These are phyloP conservation scores for Pestalotiopsis sp. DNA, from an alignment of 2,329 filamentous ascomycete species.

Conservation along the genomic window DNA sequence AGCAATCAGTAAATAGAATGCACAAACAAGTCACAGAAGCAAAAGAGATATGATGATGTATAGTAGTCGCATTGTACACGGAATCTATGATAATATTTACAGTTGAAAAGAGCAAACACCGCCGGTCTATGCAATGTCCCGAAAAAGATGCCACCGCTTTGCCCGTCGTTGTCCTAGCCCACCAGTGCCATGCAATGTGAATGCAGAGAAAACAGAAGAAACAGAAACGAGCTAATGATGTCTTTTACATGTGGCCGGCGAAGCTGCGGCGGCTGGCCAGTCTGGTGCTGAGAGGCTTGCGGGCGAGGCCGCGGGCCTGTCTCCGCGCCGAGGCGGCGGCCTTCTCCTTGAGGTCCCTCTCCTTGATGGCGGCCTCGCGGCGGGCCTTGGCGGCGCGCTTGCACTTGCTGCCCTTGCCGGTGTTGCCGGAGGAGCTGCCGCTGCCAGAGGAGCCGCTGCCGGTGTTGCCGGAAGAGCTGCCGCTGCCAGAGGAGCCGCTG, in stretches of 20 bases:
- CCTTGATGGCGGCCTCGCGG: neutral
- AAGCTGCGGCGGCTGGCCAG: neutral
- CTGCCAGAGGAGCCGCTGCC: neutral
- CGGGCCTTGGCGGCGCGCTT: slow-evolving; percentile 9
- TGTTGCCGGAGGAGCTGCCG: neutral
- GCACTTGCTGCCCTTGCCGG: slow-evolving; percentile 5
- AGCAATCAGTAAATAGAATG: no score
- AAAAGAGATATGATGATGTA: neutral
- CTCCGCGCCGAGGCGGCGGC: neutral
- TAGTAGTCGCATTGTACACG: neutral
- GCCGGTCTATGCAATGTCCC: neutral
- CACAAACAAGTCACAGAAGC: no score
- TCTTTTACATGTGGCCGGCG: neutral
- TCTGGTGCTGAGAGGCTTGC: neutral
- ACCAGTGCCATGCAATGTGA: neutral
- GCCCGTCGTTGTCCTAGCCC: neutral
- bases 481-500: neutral
- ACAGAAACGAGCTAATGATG: neutral
- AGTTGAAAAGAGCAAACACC: slow-evolving; percentile 1
- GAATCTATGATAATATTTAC: neutral
- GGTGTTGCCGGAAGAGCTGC: neutral
- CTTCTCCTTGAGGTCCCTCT: neutral
- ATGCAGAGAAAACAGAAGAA: neutral
- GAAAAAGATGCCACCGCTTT: neutral
- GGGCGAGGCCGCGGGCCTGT: neutral